phyloP scores from a whole-genome alignment of 805 yeast species.

The Helenozyma baotianmanensis region DNA sequence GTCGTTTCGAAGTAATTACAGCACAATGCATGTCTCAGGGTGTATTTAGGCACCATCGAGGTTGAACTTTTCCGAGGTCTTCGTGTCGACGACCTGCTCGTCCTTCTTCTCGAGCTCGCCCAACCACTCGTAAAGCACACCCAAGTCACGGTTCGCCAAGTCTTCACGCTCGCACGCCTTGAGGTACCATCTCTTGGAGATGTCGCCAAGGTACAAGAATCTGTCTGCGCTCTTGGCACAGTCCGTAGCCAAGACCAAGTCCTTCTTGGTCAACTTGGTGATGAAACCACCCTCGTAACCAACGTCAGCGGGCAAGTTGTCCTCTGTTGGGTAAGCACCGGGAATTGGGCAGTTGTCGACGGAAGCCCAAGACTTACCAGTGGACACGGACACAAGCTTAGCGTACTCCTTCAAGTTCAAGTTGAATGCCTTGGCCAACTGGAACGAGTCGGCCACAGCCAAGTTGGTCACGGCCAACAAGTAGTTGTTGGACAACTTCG shows the following conservation, averaged over 20 bases:
- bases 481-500: slow-evolving; percentile 51
- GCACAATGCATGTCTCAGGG: no score
- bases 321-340: slow-evolving; percentile 38
- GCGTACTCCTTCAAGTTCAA: slow-evolving; percentile 44
- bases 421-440: slow-evolving; percentile 46
- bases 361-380: slow-evolving; percentile 53
- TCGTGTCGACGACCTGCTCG: slow-evolving; percentile 13
- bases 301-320: slow-evolving; percentile 39
- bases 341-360: slow-evolving; percentile 53
- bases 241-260: slow-evolving; percentile 39
- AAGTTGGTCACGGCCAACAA: slow-evolving; percentile 49
- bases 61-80: slow-evolving; percentile 13
- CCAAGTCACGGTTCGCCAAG: slow-evolving; percentile 38
- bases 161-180: slow-evolving; percentile 40
- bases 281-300: slow-evolving; percentile 47
- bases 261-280: slow-evolving; percentile 43
- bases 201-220: slow-evolving; percentile 35
- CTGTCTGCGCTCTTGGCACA: slow-evolving; percentile 31
- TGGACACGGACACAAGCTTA: slow-evolving; percentile 45
- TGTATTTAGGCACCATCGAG: no score
- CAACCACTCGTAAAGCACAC: slow-evolving; percentile 40
- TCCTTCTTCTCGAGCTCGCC: slow-evolving; percentile 27
- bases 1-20: no score
- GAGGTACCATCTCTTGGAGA: slow-evolving; percentile 37
- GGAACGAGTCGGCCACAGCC: slow-evolving; percentile 53